Evolutionary conservation across 2,329 filamentous ascomycete species (phyloP).

Genomic region (Penicillium sp.): DNA sequence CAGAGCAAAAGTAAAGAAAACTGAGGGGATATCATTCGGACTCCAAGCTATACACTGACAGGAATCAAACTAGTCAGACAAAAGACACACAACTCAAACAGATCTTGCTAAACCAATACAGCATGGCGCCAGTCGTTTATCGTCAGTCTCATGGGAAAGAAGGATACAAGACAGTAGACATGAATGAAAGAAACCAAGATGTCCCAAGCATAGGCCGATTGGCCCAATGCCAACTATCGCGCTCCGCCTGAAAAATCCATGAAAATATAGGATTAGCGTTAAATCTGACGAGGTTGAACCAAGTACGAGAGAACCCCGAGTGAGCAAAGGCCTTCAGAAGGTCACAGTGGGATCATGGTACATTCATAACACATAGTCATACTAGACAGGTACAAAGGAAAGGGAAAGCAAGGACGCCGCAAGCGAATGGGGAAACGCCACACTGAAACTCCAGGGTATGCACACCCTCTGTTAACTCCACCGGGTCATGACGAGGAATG

Average conservation of each 20-base stretch:
- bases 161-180: slow-evolving; percentile 8
- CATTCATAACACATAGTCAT: slow-evolving; percentile 19
- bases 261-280: not conserved
- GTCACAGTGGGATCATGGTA: slow-evolving; percentile 16
- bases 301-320: not conserved
- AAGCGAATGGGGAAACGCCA: slow-evolving; percentile 16
- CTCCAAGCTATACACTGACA: slow-evolving; percentile 10
- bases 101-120: slow-evolving; percentile 17
- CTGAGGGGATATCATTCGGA: slow-evolving; percentile 8
- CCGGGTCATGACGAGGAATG: slow-evolving; percentile 15
- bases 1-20: not conserved
- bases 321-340: not conserved
- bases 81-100: slow-evolving; percentile 14
- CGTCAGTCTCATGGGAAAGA: slow-evolving; percentile 7
- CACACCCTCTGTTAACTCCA: slow-evolving; percentile 21
- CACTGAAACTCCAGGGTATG: slow-evolving; percentile 17
- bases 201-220: not conserved
- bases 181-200: not conserved
- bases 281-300: not conserved
- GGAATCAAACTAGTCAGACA: slow-evolving; percentile 14
- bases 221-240: slow-evolving; percentile 4
- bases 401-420: slow-evolving; percentile 6
- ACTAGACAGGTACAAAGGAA: slow-evolving; percentile 21
- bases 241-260: not conserved
- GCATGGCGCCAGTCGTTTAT: slow-evolving; percentile 14